Percentiles rank a stretch among this genome's conserved stretches.
Evolutionary conservation across 2,329 filamentous ascomycete species (phyloP).

Genomic region (Claviceps sp.): DNA sequence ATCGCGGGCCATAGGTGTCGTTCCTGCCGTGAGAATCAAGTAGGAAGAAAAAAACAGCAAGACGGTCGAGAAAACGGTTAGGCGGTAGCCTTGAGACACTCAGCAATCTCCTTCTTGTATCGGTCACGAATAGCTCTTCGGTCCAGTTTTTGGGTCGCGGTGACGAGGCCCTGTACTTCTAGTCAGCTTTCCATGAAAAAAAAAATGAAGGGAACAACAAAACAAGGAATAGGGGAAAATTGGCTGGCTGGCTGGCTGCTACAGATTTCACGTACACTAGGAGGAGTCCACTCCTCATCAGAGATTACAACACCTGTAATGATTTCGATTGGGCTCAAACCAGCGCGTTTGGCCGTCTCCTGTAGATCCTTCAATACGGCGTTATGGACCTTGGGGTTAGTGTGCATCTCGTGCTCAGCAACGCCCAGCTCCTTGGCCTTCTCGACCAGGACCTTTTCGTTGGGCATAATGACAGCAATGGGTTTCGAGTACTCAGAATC

Average conservation of each 20-base stretch:
- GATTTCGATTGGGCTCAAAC: constrained; percentile 58
- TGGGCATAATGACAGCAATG: constrained; percentile 64
- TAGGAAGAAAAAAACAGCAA: not conserved
- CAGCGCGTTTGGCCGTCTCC: constrained; percentile 47
- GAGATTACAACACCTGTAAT: constrained; percentile 64
- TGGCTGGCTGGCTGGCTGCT: too few species aligned
- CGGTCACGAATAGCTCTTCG: constrained; percentile 35
- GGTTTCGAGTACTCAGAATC: constrained; percentile 62
- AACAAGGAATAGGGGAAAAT: not conserved
- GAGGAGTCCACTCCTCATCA: constrained; percentile 79
- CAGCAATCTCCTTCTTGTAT: constrained; percentile 39
- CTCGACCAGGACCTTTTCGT: constrained; percentile 48
- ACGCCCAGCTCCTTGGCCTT: constrained; percentile 50
- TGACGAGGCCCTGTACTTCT: constrained; percentile 38
- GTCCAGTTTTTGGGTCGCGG: constrained; percentile 49
- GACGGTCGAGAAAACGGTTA: not conserved
- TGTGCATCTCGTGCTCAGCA: constrained; percentile 52
- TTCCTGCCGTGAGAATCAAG: not conserved
- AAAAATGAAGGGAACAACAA: too few species aligned
- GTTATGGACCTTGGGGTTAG: constrained; percentile 49
- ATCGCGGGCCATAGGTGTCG: not conserved
- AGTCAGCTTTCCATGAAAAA: not conserved
- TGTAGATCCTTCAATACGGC: constrained; percentile 56
- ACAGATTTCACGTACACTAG: constrained; percentile 49
- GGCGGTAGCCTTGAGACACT: constrained; percentile 20